Evolutionary conservation across 495 filamentous ascomycete species (phyloP).

Genomic region (Trypethelium eluteriae): DNA sequence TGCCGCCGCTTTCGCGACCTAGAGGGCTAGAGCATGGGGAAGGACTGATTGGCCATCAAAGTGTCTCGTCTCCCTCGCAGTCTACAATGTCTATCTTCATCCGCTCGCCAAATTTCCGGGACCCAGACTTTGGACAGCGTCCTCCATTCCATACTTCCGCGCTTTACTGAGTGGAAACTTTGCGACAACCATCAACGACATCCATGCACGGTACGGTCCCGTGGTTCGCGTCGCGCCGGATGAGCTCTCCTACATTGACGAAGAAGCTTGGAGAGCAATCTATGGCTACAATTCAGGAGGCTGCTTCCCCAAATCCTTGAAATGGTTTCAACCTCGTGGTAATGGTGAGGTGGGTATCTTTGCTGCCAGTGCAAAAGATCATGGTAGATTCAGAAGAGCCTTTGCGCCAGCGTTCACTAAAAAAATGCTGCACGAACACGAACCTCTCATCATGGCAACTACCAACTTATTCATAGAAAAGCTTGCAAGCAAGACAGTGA

Average conservation of each 20-base stretch:
- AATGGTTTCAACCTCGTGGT: background rate
- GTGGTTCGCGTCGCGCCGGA: constrained; percentile 18
- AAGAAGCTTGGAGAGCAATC: constrained; percentile 14
- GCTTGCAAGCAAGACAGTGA: background rate
- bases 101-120: constrained; percentile 16
- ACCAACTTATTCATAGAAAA: background rate
- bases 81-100: constrained; percentile 19
- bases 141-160: constrained; percentile 5
- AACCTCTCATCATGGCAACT: constrained; percentile 10
- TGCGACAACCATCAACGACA: background rate
- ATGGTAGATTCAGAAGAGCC: constrained; percentile 8
- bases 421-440: constrained; percentile 9
- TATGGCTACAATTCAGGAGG: background rate
- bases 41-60: background rate
- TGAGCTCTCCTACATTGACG: constrained; percentile 16
- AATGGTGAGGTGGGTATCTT: background rate
- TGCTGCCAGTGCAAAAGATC: constrained; percentile 5
- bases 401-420: constrained; percentile 9
- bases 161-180: constrained; percentile 4
- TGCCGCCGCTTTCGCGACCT: too few relatives aligned
- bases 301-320: background rate
- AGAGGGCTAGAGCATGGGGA: too few relatives aligned
- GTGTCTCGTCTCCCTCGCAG: background rate
- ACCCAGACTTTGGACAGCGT: constrained; percentile 12
- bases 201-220: constrained; percentile 18